A percentile compares a stretch with the other conserved stretches of the same genome.
Conservation (phyloP, 345 rosid species). For the Euphorbia lathyris region DNA sequence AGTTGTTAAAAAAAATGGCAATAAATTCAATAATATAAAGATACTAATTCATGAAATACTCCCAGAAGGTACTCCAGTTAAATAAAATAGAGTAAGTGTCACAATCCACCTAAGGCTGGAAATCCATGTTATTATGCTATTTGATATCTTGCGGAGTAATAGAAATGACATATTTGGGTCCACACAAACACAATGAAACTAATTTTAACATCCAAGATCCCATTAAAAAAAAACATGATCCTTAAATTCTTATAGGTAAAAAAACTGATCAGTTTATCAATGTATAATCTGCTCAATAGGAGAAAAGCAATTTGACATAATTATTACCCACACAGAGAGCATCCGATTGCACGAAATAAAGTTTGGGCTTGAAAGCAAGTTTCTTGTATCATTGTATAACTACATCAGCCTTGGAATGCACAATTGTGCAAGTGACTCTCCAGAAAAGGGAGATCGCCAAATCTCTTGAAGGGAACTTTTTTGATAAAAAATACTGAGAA, state of each 20-base stretch:
- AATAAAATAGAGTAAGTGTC: not conserved
- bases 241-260: no score
- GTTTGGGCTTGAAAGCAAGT: not conserved
- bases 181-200: not conserved
- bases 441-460: not conserved
- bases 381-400: not conserved
- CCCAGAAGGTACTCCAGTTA: not conserved
- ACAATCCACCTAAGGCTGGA: not conserved
- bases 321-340: not conserved
- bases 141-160: not conserved
- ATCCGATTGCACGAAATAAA: not conserved
- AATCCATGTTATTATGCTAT: not conserved
- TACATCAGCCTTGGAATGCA: not conserved
- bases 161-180: not conserved
- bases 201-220: not conserved
- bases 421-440: not conserved
- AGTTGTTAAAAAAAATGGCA: not conserved
- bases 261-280: not conserved
- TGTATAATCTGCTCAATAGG: not conserved
- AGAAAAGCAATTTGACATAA: not conserved
- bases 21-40: not conserved
- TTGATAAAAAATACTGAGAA: not conserved
- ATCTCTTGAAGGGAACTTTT: not conserved
- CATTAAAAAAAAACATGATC: not conserved
- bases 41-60: not conserved